These are phyloP conservation scores for Nyssa sinensis DNA, from an alignment of 148 eudicot genomes.

Conservation along the genomic window DNA sequence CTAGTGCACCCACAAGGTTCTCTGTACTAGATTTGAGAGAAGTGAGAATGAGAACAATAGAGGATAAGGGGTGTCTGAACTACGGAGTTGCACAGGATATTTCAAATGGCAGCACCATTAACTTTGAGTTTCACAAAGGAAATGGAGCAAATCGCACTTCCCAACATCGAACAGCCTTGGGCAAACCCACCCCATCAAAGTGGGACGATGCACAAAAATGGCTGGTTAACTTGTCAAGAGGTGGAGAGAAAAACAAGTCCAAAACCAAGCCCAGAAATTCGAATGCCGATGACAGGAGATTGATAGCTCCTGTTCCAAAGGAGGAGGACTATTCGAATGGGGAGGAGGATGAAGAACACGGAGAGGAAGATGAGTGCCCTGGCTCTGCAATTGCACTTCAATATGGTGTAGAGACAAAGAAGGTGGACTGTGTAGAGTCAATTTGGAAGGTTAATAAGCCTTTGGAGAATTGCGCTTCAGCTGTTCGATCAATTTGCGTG, in stretches of 20 bases:
- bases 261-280: conserved; percentile 78
- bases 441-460: conserved; percentile 55
- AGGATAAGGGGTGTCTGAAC: conserved; percentile 61
- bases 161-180: conserved; percentile 66
- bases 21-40: not conserved
- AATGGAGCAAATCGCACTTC: conserved; percentile 41
- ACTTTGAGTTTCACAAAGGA: conserved; percentile 71
- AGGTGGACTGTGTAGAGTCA: conserved; percentile 75
- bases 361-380: conserved; percentile 26
- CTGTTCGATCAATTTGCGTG: conserved; percentile 65
- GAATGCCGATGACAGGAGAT: conserved; percentile 84
- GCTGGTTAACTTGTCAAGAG: conserved; percentile 82
- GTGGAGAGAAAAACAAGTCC: conserved; percentile 53
- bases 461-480: conserved; percentile 34
- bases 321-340: conserved; percentile 49
- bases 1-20: not conserved
- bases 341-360: conserved; percentile 46
- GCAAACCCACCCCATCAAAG: conserved; percentile 91
- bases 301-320: conserved; percentile 73
- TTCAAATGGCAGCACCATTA: conserved; percentile 39
- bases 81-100: conserved; percentile 38
- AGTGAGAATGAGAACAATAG: conserved; percentile 72
- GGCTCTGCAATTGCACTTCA: conserved; percentile 20
- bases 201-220: conserved; percentile 99
- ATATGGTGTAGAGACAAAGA: conserved; percentile 68